Evolutionary conservation across 148 eudicot genomes (phyloP), one percentile per base, ranked within the genome.

Genomic region (Vaccinium myrtillus): DNA sequence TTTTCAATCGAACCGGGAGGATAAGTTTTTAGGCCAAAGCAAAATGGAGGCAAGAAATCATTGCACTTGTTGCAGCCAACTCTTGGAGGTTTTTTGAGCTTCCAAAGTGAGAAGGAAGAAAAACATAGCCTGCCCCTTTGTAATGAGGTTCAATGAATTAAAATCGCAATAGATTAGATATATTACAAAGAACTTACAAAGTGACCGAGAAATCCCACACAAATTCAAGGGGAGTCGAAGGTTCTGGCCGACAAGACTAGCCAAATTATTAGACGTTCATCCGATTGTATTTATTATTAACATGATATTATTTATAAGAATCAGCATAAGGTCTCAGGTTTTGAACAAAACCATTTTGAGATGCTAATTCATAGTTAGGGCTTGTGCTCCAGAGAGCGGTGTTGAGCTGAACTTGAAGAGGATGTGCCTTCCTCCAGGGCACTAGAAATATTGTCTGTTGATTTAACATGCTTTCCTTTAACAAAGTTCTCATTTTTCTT

Each of bases 391-490:
- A 51, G 55, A 7, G 86, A 87, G 73, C 82, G 87, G 78, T 87
- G 73, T 15, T 67, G 90, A 51, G 82, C 84, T 67, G 89, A 80
- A 79, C 73, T 82, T 3, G 82, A 81, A 79, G 87, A 55, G 32
- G 92, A 82, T 46, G 82, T 71, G 55, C 85, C 91, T 48, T 79
- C 75, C 51, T 86, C 91, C 76, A 61, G 76, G 82, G 87, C 85
- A n/a, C 74, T 87, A 59, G 84, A 85, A 86, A 21, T 79, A 15
- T 86, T 81, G 78, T 89, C 92, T 84, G 43, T 85, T 23, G 90
- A 77, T 65, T 78, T 84, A 49, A 71, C 71, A 89, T 85, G 86
- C 78, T 83, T 76, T 56, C 82, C 69, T 79, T 86, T 83, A 13
- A 63, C 53, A 39, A 83, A 87, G 19, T 85, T 74, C 51, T 87